These are phyloP conservation scores for Globisporangium emineosum DNA, from an alignment of 352 stramenopile genomes.

Conservation along the genomic window DNA sequence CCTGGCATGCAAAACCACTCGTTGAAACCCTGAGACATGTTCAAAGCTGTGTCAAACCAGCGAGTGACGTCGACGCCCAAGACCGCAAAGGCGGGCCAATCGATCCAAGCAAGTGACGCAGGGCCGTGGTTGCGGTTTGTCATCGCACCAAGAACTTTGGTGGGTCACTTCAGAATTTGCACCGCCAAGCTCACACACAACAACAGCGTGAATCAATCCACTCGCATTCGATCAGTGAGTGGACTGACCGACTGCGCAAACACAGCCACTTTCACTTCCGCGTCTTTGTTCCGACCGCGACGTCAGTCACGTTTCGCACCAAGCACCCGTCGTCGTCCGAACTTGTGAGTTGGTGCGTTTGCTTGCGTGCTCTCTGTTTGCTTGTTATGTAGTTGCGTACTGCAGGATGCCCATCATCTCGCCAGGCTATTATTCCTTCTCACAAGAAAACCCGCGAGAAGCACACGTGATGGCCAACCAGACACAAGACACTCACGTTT, in stretches of 20 bases:
- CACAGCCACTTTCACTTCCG: constrained; percentile 2
- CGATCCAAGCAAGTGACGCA: constrained; percentile 6
- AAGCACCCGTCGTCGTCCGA: background rate
- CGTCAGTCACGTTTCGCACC: background rate
- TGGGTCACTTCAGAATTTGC: constrained; percentile 6
- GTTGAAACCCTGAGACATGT: too few relatives aligned
- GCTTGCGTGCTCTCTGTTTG: background rate
- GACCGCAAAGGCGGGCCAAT: background rate
- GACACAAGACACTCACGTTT: background rate
- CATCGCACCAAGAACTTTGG: background rate
- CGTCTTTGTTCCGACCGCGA: constrained; percentile 2
- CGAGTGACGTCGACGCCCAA: constrained; percentile 2
- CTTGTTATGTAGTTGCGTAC: background rate
- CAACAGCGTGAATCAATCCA: background rate
- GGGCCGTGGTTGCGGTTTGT: background rate
- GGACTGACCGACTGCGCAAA: constrained; percentile 6
- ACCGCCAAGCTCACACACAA: background rate
- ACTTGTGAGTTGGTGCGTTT: background rate
- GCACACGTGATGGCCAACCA: constrained; percentile 1
- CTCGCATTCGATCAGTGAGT: background rate
- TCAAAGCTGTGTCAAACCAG: constrained; percentile 10
- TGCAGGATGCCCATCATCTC: background rate
- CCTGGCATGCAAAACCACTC: too few relatives aligned
- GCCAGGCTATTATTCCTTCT: too few relatives aligned
- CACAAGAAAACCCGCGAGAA: background rate